Percentiles rank a stretch among this genome's conserved stretches.
Conservation (phyloP, 306 rosid genomes). For the Trifolium repens region DNA sequence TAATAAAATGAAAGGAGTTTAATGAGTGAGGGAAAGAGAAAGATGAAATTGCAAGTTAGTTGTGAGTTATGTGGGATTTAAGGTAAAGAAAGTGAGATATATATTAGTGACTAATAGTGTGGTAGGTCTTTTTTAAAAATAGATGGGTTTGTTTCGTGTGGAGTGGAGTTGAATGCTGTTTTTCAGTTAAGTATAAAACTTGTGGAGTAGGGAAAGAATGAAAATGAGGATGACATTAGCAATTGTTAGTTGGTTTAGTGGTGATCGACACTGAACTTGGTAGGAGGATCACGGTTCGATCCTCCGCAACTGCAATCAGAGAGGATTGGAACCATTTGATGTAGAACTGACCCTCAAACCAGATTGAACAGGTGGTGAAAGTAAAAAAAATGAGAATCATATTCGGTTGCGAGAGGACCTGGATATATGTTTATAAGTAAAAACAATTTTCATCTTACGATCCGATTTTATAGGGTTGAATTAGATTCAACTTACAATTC, state of each 20-base stretch:
- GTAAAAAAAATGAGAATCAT: not conserved
- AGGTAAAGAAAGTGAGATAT: slow-evolving; percentile 45
- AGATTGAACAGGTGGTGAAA: too few relatives aligned
- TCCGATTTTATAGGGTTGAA: too few relatives aligned
- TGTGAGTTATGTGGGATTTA: slow-evolving; percentile 19
- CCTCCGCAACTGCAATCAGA: too few relatives aligned
- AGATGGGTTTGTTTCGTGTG: slow-evolving; percentile 51
- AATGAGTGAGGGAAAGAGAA: slow-evolving; percentile 17
- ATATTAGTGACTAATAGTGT: slow-evolving; percentile 18
- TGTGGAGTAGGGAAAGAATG: slow-evolving; percentile 32
- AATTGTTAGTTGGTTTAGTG: too few relatives aligned
- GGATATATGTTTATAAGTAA: too few relatives aligned
- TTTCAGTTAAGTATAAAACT: slow-evolving; percentile 43
- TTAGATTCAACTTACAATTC: too few relatives aligned
- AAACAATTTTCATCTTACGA: too few relatives aligned
- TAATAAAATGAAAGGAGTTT: not conserved
- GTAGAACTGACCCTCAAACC: too few relatives aligned
- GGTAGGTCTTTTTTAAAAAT: slow-evolving; percentile 33
- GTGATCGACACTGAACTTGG: too few relatives aligned
- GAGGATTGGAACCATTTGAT: too few relatives aligned
- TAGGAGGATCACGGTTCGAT: too few relatives aligned
- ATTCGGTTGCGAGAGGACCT: too few relatives aligned
- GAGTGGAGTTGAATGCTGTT: slow-evolving; percentile 49
- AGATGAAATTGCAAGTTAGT: slow-evolving; percentile 23
- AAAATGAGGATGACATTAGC: not conserved